A percentile compares a stretch with the other conserved stretches of the same genome.
Evolutionary conservation across 2,329 filamentous ascomycete species (phyloP).

Genomic region (Venturia asperata): DNA sequence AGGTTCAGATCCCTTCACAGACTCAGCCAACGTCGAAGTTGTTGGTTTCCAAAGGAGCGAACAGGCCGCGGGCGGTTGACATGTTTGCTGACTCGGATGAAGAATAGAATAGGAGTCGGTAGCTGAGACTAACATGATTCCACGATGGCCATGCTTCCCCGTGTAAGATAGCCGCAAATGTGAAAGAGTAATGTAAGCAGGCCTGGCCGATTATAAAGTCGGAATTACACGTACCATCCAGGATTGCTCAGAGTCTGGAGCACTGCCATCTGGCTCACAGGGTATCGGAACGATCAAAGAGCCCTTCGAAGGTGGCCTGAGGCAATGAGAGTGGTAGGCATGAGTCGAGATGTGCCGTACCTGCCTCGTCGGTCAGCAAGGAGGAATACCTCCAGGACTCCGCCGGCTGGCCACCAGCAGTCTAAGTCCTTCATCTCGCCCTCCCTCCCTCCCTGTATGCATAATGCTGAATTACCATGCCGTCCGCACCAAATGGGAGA

Average conservation of each 20-base stretch:
- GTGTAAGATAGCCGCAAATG: not conserved
- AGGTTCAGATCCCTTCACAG: not conserved
- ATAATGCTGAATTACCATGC: conserved; percentile 9
- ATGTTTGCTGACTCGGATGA: conserved; percentile 31
- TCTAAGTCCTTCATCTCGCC: not conserved
- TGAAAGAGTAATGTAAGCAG: not conserved
- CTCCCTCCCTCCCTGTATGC: not conserved
- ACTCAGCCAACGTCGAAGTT: conserved; percentile 1
- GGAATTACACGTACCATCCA: too few relatives aligned
- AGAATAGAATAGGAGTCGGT: conserved; percentile 5
- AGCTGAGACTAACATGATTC: not conserved
- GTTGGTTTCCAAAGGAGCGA: conserved; percentile 30
- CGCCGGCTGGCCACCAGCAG: not conserved
- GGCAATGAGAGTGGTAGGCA: too few relatives aligned
- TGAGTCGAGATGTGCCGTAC: not conserved
- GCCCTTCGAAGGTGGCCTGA: too few relatives aligned
- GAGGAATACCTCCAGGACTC: not conserved
- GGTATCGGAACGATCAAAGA: too few relatives aligned
- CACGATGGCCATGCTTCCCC: not conserved
- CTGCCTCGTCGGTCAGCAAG: not conserved
- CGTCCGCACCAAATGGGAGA: conserved; percentile 15
- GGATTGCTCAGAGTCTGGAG: too few relatives aligned
- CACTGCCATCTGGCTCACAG: too few relatives aligned
- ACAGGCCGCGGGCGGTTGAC: conserved; percentile 33
- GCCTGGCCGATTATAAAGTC: too few relatives aligned